Evolutionary conservation across 2,329 filamentous ascomycete genomes (phyloP), one percentile per base, ranked within the genome.

Genomic region (Pseudocercospora fuligena): DNA sequence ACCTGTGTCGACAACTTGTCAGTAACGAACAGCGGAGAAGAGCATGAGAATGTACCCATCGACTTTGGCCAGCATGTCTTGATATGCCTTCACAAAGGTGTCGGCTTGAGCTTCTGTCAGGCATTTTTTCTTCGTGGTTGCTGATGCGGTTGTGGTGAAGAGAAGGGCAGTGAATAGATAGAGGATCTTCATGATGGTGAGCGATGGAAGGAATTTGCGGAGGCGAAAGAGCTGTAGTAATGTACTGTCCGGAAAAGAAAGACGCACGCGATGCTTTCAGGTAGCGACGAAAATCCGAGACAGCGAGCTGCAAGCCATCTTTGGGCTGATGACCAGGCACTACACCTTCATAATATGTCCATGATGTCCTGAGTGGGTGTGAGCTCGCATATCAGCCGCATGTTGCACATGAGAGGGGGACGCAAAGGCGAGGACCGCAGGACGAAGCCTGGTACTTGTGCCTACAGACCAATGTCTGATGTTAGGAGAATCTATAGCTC

Each of bases 21-120:
- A 25, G 47, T 8, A 33, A 12, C 7, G 1, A 2, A 33, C 9
- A 12, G 31, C 11, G 5, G 2, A 8, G 7, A 33, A 8, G 7
- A 33, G 31, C 9, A 33, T 33, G 33, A 36, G 33, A 16, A 36
- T 2, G 12, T 16, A 61, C 57, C 49, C 58, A n/a, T 56, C 46
- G 9, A 56, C 57, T 33, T 61, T 65, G 21, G 56, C 46, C 19
- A 61, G 57, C 63, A 61, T 61, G 21, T 61, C 46, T 33, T 61
- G 57, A 36, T 61, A 61, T n/a, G 49, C 63, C 43, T 60, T 65
- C n/a, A 61, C 47, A 33, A 56, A 61, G 14, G 23, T 40, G 21
- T 56, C 57, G 29, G 57, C 54, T 47, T 64, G 36, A 23, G n/a
- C 21, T 25, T 60, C 56, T 23, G 56, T 54, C 2, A 64, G 54